Evolutionary conservation across 257 asterid species (phyloP).

Genomic region (Petunia axillaris): DNA sequence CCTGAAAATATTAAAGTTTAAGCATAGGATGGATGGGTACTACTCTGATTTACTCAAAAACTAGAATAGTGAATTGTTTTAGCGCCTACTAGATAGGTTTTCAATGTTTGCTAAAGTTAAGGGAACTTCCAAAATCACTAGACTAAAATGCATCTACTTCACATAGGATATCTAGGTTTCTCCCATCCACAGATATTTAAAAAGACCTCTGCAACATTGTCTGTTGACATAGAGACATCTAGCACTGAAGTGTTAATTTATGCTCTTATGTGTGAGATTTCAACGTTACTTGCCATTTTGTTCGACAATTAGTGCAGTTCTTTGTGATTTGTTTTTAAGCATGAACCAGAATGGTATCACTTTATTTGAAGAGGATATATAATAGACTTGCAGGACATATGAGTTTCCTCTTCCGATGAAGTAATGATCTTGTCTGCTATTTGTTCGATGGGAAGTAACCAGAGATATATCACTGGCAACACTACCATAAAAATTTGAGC

Average conservation of each 20-base stretch:
- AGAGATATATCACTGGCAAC: background rate
- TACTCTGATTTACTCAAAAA: background rate
- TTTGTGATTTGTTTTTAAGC: background rate
- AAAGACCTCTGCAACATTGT: background rate
- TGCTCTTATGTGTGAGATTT: background rate
- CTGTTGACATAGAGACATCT: constrained; percentile 10
- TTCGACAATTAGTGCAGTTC: background rate
- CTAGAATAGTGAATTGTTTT: background rate
- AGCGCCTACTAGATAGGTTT: background rate
- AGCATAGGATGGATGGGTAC: background rate
- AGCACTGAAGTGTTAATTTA: background rate
- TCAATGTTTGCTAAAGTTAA: background rate
- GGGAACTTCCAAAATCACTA: background rate
- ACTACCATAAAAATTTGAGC: background rate
- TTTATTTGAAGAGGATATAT: constrained; percentile 11
- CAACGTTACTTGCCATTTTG: background rate
- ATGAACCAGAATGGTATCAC: constrained; percentile 7
- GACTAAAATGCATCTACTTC: background rate
- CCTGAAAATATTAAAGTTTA: background rate
- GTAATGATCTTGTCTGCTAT: background rate
- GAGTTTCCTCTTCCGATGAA: background rate
- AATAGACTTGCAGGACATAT: constrained; percentile 1
- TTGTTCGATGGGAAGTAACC: background rate
- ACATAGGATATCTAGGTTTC: background rate
- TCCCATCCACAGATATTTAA: background rate